Base-by-base conservation (phyloP, 768 basidiomycete species). In the Tremella yokohamensis region DNA sequence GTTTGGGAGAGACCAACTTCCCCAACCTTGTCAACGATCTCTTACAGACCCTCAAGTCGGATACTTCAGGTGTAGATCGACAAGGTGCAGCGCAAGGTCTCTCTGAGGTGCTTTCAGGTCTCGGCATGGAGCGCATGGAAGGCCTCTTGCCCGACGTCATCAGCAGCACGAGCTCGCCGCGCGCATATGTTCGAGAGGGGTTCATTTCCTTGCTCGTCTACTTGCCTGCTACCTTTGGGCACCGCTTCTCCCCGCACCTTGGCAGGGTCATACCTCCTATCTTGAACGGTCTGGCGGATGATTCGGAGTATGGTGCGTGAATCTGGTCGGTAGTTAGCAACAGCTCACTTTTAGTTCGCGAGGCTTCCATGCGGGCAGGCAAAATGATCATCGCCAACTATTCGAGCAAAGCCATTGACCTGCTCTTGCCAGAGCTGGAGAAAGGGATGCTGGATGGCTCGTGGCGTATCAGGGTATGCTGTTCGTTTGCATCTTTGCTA, bases 61-160 rank as follows among this genome's bases (percentile, higher is more conserved):
- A 97, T 65, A 87, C 89, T 0, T 90, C 89, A 0, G 92, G 92
- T 13, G 93, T 98, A 22, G 96, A 99, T 76, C 83, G 94, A 51
- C 96, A 98, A 79, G 96, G 94, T 60, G 94, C 96, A 0, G 94
- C 94, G 2, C 96, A 98, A 77, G 96, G 96, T 68, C 82, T 98
- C 45, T 88, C 88, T 59, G 96, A 98, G 77, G 91, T 98, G 8
- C 82, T 98, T 1, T 87, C 92, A 2, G 93, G 91, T 18, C 84
- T 98, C 26, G 96, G 96, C n/a, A 93, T 96, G 88, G 93, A 98
- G 62, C 83, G 92, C 47, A 82, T 99, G 62, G 96, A 99, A 72
- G 72, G 89, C 6, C 81, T 99, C 1, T 82, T 98, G 1, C 96
- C 96, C 0, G 90, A 94, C 65, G 91, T 99, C 70, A 86, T 99